Base-by-base conservation (phyloP, 108 stramenopile genomes). In the Nitzschia sp. region DNA sequence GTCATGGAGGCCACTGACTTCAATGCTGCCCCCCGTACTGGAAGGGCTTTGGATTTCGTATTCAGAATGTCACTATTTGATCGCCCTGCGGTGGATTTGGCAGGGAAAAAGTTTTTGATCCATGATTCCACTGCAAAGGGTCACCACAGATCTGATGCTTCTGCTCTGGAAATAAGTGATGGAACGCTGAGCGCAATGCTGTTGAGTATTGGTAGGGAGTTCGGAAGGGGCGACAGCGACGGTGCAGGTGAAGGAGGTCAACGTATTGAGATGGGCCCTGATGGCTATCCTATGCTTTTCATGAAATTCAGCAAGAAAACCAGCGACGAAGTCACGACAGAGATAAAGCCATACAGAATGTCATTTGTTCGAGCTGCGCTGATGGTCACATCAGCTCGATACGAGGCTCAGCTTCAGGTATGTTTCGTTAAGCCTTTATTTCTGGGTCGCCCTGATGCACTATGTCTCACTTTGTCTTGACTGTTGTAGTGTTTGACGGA, bases 281-380 rank as follows among this genome's bases (percentile, higher is more conserved):
- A 84, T 75, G 83, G 83, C 1, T 84, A 84, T 70, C 83, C 83
- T 15, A 71, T 84, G 44, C 9, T 84, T 17, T 84, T 80, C 63
- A 73, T 84, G 65, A 73, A 79, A 43, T 70, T 61, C 34, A 73
- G 41, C 48, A 44, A 51, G 21, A 67, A 71, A 51, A 14, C 41
- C 38, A 60, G 71, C 11, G 78, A 79, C 21, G 34, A 63, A 37
- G 59, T 24, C 8, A 50, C 70, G 14, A 80, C 75, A 15, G 88
- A 88, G 53, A 73, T 89, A 10, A 85, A 86, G 57, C 88, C 89
- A 17, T 93, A 89, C 63, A 51, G 88, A 11, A 67, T 85, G 29
- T 91, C 89, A 0, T 91, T 86, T 68, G 81, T 93, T 9, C 77
- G 92, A 14, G 92, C 92, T 25, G 92, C 92, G 50, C 57, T 93